phyloP scores from a whole-genome alignment of 2,329 filamentous ascomycete genomes.

The Calonectria hongkongensis region DNA sequence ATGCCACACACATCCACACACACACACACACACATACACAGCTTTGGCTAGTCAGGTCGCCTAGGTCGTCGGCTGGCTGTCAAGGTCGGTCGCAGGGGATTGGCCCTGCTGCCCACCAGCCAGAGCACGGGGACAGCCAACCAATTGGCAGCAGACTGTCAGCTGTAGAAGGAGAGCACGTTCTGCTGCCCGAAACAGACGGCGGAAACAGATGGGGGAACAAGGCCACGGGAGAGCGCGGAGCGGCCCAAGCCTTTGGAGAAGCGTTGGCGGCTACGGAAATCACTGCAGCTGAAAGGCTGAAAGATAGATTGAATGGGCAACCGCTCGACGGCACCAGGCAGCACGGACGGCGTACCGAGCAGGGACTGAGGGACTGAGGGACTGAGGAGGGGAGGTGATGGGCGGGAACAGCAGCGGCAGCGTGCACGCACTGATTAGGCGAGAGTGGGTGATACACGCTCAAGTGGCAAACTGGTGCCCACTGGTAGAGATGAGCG shows the following conservation, averaged over 20 bases:
- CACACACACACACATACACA: too few relatives aligned
- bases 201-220: slow-evolving; percentile 20
- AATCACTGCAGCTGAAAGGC: slow-evolving; percentile 1
- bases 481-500: neutral
- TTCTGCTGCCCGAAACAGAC: slow-evolving; percentile 27
- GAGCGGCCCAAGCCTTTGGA: slow-evolving; percentile 35
- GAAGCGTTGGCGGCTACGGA: slow-evolving; percentile 14
- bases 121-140: neutral
- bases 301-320: neutral
- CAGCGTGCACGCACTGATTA: neutral
- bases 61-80: neutral
- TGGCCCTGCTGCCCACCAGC: neutral
- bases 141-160: neutral
- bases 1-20: neutral
- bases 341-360: slow-evolving; percentile 1
- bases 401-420: slow-evolving; percentile 25
- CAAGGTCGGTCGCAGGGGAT: neutral
- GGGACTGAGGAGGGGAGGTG: neutral
- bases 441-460: slow-evolving; percentile 12
- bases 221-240: slow-evolving; percentile 27
- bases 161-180: neutral
- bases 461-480: slow-evolving; percentile 14
- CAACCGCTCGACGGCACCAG: neutral
- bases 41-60: slow-evolving; percentile 1
- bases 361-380: slow-evolving; percentile 22